Evolutionary conservation across 345 rosid species (phyloP).

Genomic region (Corchorus capsularis): DNA sequence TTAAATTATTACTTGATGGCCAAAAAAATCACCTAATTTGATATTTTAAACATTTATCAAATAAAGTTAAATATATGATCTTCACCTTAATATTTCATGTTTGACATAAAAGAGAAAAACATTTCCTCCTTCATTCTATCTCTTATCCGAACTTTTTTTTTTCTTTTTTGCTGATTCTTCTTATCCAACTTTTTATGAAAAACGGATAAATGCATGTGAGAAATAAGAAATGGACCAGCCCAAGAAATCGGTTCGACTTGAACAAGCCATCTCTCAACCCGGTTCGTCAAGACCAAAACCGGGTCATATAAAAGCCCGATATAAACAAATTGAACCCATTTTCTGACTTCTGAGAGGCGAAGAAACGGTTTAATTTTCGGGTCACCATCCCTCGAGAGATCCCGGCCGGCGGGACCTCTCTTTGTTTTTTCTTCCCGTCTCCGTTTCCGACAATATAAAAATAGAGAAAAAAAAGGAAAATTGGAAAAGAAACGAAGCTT

Average conservation of each 20-base stretch:
- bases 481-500: neutral
- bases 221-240: neutral
- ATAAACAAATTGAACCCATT: neutral
- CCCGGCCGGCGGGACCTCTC: constrained; percentile 24
- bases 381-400: constrained; percentile 8
- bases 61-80: too few species aligned
- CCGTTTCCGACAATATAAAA: neutral
- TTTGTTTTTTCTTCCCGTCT: neutral
- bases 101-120: too few species aligned
- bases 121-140: too few species aligned
- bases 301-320: constrained; percentile 4
- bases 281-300: neutral
- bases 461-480: neutral
- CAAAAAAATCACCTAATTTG: too few species aligned
- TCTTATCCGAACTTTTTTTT: too few species aligned
- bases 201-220: too few species aligned
- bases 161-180: too few species aligned
- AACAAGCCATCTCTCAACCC: neutral
- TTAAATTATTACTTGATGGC: too few species aligned
- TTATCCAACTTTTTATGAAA: too few species aligned
- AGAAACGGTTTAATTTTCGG: neutral
- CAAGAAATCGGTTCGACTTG: neutral
- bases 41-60: too few species aligned
- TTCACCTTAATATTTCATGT: too few species aligned
- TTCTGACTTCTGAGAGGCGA: neutral